Evolutionary conservation across 768 basidiomycete genomes (phyloP).

Genomic region (Rhodosporidiobolus odoratus): DNA sequence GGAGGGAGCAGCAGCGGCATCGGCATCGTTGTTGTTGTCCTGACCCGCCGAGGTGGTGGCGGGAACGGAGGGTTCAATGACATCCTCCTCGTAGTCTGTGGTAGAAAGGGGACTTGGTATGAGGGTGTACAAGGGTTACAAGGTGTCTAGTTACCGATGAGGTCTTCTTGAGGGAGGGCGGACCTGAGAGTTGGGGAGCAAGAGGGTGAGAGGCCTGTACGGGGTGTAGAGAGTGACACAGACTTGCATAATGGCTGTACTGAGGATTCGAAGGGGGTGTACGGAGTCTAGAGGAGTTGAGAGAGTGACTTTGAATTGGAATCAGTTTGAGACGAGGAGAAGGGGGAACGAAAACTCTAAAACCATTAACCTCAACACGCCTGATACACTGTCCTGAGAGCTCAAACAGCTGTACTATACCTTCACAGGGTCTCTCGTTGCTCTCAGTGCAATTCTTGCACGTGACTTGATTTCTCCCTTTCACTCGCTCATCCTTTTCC

Average conservation of each 20-base stretch:
- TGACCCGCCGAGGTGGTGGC: conserved; percentile 11
- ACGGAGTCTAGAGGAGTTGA: too few species aligned
- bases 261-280: not conserved
- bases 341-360: too few species aligned
- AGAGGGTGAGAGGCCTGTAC: not conserved
- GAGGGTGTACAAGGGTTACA: not conserved
- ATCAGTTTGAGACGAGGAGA: too few species aligned
- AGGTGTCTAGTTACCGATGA: conserved; percentile 14
- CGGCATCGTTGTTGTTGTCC: conserved; percentile 15
- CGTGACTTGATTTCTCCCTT: not conserved
- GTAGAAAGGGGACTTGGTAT: not conserved
- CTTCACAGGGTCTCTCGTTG: too few species aligned
- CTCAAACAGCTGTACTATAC: too few species aligned
- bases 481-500: too few species aligned
- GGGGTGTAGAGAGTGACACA: not conserved
- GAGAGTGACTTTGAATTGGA: too few species aligned
- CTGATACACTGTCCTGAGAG: not conserved
- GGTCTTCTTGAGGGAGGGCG: conserved; percentile 21
- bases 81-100: conserved; percentile 39
- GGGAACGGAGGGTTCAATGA: conserved; percentile 8
- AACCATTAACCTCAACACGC: too few species aligned
- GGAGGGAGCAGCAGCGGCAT: conserved; percentile 8
- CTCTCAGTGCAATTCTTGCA: not conserved
- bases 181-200: conserved; percentile 16
- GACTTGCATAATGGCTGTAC: not conserved